A percentile compares a stretch with the other conserved stretches of the same genome.
Conservation (phyloP, 768 basidiomycete species). For the Auriscalpium orientale region DNA sequence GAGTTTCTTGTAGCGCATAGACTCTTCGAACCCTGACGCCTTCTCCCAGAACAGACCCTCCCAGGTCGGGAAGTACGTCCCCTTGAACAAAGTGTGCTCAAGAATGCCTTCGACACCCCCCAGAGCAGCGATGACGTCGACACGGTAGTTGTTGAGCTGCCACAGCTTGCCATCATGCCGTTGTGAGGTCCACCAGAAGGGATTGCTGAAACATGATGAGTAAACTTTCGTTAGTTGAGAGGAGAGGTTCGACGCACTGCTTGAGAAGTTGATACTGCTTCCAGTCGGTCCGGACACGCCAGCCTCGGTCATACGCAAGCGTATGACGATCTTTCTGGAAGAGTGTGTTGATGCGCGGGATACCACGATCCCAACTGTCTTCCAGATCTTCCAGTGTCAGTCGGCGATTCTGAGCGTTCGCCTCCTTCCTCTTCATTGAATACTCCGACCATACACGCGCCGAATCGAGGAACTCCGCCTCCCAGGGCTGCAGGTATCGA, state of each 20-base stretch:
- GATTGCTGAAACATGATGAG: slow-evolving; percentile 49
- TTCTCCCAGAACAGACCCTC: slow-evolving; percentile 99
- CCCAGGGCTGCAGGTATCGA: slow-evolving; percentile 96
- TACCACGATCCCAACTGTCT: slow-evolving; percentile 98
- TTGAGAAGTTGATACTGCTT: slow-evolving; percentile 94
- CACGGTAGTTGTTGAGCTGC: slow-evolving; percentile 97
- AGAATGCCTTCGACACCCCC: slow-evolving; percentile 96
- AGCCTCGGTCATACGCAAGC: slow-evolving; percentile 96
- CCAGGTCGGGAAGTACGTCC: slow-evolving; percentile 97
- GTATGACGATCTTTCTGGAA: slow-evolving; percentile 99
- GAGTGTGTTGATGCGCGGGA: slow-evolving; percentile 95
- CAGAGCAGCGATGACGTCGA: slow-evolving; percentile 96
- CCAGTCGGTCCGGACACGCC: slow-evolving; percentile 97
- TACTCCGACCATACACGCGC: slow-evolving; percentile 99
- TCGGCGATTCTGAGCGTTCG: slow-evolving; percentile 96
- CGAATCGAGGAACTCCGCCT: slow-evolving; percentile 95
- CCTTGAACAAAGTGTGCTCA: slow-evolving; percentile 96
- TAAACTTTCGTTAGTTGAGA: background rate
- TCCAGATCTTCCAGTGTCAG: slow-evolving; percentile 96
- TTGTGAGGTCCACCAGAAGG: slow-evolving; percentile 99
- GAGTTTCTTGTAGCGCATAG: slow-evolving; percentile 92
- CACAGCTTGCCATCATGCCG: slow-evolving; percentile 94
- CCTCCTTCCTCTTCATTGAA: slow-evolving; percentile 98
- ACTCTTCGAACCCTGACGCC: slow-evolving; percentile 93
- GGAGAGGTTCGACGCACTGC: slow-evolving; percentile 44